These are phyloP conservation scores for Diaporthe sp. DNA, from an alignment of 2,329 filamentous ascomycete genomes.

Conservation along the genomic window DNA sequence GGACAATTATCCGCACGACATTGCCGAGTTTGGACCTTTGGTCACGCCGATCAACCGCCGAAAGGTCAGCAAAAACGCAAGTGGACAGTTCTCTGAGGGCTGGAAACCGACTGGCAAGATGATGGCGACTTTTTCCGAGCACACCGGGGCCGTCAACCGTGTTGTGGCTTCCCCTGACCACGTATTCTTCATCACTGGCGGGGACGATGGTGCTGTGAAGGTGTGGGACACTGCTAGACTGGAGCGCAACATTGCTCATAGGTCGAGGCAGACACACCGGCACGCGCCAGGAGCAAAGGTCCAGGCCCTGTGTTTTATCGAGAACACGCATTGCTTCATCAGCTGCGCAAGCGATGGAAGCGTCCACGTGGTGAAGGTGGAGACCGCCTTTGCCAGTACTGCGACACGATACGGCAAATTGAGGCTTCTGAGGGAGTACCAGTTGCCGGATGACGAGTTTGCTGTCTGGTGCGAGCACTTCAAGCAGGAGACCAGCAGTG, in stretches of 20 bases:
- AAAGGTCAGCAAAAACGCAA: constrained; percentile 62
- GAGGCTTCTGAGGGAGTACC: constrained; percentile 81
- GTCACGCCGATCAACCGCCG: constrained; percentile 76
- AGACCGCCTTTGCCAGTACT: constrained; percentile 58
- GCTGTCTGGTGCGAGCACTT: constrained; percentile 95
- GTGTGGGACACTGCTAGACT: constrained; percentile 93
- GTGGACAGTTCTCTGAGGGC: constrained; percentile 62
- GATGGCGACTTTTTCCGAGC: constrained; percentile 90
- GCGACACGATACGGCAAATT: constrained; percentile 84
- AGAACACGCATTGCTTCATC: constrained; percentile 93
- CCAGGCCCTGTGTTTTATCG: constrained; percentile 88
- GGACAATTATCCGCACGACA: constrained; percentile 75
- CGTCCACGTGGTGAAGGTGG: constrained; percentile 89
- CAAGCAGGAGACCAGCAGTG: constrained; percentile 83
- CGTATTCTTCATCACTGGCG: constrained; percentile 92
- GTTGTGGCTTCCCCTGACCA: constrained; percentile 90
- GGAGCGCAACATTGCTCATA: constrained; percentile 90
- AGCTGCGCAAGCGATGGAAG: constrained; percentile 92
- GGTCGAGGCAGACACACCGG: constrained; percentile 86
- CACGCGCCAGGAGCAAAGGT: constrained; percentile 80
- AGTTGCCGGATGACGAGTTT: constrained; percentile 76
- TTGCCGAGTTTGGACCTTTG: constrained; percentile 81
- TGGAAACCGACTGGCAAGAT: constrained; percentile 90
- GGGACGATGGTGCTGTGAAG: constrained; percentile 90
- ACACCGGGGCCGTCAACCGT: constrained; percentile 84